Conservation (phyloP, 140 eudicot species). For the Anethum foeniculum region DNA sequence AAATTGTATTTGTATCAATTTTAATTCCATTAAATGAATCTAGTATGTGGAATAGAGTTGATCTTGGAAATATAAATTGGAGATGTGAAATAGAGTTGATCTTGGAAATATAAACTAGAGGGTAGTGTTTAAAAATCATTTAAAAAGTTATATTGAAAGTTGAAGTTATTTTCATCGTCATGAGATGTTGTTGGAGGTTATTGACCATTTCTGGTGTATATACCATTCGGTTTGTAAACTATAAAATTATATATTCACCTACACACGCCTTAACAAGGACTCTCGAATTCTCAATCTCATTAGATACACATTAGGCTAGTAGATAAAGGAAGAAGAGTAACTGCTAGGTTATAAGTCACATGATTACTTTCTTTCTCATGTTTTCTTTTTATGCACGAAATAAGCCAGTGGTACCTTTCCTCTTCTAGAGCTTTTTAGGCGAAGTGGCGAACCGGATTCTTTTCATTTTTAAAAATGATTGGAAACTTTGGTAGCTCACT, state of each 20-base stretch:
- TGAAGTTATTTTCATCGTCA: too few relatives aligned
- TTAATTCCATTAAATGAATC: too few relatives aligned
- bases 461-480: not conserved
- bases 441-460: not conserved
- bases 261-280: not conserved
- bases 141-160: too few relatives aligned
- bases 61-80: too few relatives aligned
- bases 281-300: not conserved
- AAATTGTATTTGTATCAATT: too few relatives aligned
- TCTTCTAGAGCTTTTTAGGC: not conserved
- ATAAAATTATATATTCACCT: not conserved
- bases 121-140: too few relatives aligned
- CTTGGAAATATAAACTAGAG: too few relatives aligned
- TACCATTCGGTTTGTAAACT: not conserved
- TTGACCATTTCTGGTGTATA: not conserved
- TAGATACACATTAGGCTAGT: not conserved
- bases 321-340: not conserved
- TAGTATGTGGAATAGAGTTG: too few relatives aligned
- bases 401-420: not conserved
- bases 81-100: too few relatives aligned
- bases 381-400: not conserved
- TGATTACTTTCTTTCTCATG: not conserved
- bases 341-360: not conserved
- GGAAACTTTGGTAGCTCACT: not conserved
- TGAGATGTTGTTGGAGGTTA: not conserved